Conservation (phyloP, 176 grass and related monocot genomes). For the Lolium multiflorum region DNA sequence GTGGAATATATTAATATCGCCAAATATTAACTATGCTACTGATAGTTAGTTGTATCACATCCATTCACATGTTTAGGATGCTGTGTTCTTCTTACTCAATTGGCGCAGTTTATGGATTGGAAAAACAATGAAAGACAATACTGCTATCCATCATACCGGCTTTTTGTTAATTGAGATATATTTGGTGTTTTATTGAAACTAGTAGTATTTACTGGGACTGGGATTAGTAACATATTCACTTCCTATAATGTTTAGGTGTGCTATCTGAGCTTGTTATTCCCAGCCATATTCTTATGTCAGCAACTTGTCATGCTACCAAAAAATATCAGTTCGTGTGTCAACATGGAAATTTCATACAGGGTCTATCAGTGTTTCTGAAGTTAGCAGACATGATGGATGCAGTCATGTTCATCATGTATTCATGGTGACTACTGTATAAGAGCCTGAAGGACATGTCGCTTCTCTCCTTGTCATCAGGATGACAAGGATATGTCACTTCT, state of each 20-base stretch:
- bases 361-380: constrained; percentile 8
- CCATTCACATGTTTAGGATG: not conserved
- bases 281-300: not conserved
- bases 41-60: not conserved
- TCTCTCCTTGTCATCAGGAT: not conserved
- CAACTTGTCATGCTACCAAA: not conserved
- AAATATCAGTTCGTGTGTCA: not conserved
- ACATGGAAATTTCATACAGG: not conserved
- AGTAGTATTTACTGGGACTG: not conserved
- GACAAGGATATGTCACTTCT: not conserved
- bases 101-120: not conserved
- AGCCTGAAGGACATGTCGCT: not conserved
- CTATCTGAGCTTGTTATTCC: not conserved
- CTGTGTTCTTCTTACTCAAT: not conserved
- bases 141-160: not conserved
- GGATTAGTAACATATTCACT: not conserved
- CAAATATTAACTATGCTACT: not conserved
- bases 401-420: not conserved
- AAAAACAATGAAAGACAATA: too few relatives aligned
- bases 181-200: not conserved
- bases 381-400: constrained; percentile 6
- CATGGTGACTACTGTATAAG: not conserved
- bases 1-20: too few relatives aligned
- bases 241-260: not conserved
- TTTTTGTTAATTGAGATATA: not conserved